Evolutionary conservation across 768 basidiomycete species (phyloP).

Genomic region (Hericium alpestre): DNA sequence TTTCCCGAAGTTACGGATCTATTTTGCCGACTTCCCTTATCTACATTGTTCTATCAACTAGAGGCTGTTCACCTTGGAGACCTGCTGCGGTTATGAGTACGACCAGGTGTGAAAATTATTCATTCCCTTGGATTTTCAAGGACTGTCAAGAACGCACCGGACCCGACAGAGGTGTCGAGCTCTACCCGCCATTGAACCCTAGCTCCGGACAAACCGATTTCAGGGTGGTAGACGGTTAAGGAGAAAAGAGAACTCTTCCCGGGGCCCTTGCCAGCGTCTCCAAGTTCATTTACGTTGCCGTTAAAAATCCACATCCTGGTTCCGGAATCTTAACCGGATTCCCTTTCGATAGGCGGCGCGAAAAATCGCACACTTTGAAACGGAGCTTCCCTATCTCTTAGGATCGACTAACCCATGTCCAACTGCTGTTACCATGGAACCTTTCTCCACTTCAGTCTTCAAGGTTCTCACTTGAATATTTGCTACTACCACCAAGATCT

Average conservation of each 20-base stretch:
- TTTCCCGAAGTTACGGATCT: constrained; percentile 74
- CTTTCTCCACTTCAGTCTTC: constrained; percentile 85
- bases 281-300: constrained; percentile 60
- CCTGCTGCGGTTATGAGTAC: constrained; percentile 74
- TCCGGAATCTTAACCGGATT: constrained; percentile 72
- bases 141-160: constrained; percentile 65
- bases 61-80: constrained; percentile 77
- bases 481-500: constrained; percentile 86
- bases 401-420: constrained; percentile 81
- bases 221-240: constrained; percentile 64
- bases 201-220: constrained; percentile 68
- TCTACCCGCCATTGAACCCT: constrained; percentile 65
- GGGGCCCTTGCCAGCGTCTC: constrained; percentile 54
- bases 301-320: constrained; percentile 62
- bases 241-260: constrained; percentile 76
- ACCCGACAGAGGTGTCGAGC: constrained; percentile 61
- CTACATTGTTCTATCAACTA: constrained; percentile 74
- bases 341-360: constrained; percentile 39
- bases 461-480: constrained; percentile 81
- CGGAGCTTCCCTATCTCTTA: constrained; percentile 1
- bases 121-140: constrained; percentile 76
- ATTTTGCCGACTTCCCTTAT: constrained; percentile 77
- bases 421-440: constrained; percentile 82
- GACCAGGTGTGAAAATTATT: constrained; percentile 60
- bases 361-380: neutral